A percentile compares a stretch with the other conserved stretches of the same genome.
Conservation (phyloP, 441 rosid species). For the Adansonia grandidieri region DNA sequence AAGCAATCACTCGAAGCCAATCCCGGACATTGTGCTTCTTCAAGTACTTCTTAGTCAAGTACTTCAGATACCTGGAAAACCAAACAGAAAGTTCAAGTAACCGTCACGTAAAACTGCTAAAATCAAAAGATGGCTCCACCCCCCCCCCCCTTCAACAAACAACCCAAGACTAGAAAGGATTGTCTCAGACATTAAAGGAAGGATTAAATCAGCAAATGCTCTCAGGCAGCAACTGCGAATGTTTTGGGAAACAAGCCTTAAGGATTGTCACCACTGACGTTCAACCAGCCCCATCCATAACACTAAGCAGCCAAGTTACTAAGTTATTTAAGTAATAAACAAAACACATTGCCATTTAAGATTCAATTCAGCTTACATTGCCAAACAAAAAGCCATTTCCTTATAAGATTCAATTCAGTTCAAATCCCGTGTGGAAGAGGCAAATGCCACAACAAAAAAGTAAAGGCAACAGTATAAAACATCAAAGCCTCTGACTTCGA, state of each 20-base stretch:
- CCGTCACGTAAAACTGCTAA: not conserved
- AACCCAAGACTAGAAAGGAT: not conserved
- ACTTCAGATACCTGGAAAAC: slow-evolving; percentile 67
- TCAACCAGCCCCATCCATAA: not conserved
- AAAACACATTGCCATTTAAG: not conserved
- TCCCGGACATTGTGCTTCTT: slow-evolving; percentile 81
- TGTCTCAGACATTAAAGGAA: slow-evolving; percentile 27
- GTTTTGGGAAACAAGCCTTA: slow-evolving; percentile 41
- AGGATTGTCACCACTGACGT: slow-evolving; percentile 31
- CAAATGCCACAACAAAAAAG: too few species aligned
- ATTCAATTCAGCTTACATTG: not conserved
- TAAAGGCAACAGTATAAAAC: too few species aligned
- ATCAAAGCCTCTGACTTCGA: too few species aligned
- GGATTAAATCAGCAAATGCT: slow-evolving; percentile 22
- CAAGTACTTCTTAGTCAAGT: slow-evolving; percentile 86
- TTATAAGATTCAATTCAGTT: too few species aligned
- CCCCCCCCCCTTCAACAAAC: not conserved
- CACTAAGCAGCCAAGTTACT: too few species aligned
- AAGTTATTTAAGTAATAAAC: not conserved
- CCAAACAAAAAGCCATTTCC: too few species aligned
- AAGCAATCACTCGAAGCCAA: slow-evolving; percentile 84
- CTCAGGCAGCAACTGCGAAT: slow-evolving; percentile 21
- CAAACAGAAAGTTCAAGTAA: not conserved
- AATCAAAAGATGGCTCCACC: not conserved
- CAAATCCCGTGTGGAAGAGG: too few species aligned